These are phyloP conservation scores for Aspergillus sp. DNA, from an alignment of 2,329 filamentous ascomycete genomes.

Conservation along the genomic window DNA sequence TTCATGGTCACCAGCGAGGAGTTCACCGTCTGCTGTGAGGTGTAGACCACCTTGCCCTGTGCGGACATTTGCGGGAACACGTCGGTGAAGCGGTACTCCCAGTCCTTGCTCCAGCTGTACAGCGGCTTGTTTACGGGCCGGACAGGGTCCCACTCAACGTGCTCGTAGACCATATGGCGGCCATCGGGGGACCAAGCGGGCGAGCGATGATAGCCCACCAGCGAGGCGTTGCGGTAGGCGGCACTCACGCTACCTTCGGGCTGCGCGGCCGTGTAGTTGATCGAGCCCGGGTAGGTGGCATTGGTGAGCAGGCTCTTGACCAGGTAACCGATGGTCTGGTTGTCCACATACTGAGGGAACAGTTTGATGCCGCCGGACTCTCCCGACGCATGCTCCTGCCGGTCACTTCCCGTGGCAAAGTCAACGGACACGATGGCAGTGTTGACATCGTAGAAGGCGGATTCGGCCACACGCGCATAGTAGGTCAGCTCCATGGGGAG, in stretches of 20 bases:
- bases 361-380: background rate
- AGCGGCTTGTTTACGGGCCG: conserved; percentile 33
- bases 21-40: conserved; percentile 33
- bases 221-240: background rate
- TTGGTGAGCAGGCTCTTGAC: conserved; percentile 1
- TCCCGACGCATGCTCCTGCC: background rate
- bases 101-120: conserved; percentile 44
- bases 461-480: conserved; percentile 35
- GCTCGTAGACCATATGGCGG: conserved; percentile 29
- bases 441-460: conserved; percentile 15
- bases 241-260: background rate
- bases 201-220: background rate
- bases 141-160: conserved; percentile 22
- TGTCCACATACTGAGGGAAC: background rate
- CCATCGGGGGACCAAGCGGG: conserved; percentile 42
- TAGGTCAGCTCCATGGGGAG: conserved; percentile 44
- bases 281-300: background rate
- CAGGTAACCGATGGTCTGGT: background rate
- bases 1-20: conserved; percentile 33
- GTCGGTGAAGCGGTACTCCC: conserved; percentile 48
- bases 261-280: background rate
- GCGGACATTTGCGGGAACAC: conserved; percentile 39
- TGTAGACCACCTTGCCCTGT: conserved; percentile 10
- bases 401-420: conserved; percentile 41
- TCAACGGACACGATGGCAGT: conserved; percentile 32